Evolutionary conservation across 2,329 filamentous ascomycete species (phyloP).

Genomic region (Penicillium sp.): DNA sequence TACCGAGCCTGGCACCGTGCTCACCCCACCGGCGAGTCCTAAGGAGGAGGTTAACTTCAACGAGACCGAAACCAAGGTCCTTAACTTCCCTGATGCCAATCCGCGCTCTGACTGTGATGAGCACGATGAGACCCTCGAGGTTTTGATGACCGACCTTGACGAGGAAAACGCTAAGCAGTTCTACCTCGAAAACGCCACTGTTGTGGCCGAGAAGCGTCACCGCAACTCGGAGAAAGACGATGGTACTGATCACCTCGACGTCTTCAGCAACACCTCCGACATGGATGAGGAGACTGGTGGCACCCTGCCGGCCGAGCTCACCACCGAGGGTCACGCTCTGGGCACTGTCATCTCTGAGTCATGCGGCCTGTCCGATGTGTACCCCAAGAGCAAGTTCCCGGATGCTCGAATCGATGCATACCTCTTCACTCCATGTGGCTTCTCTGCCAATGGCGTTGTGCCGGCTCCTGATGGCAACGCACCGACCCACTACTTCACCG

Average conservation of each 20-base stretch:
- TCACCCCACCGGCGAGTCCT: conserved; percentile 82
- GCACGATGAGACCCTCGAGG: conserved; percentile 56
- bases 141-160: conserved; percentile 67
- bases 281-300: conserved; percentile 52
- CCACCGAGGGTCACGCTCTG: conserved; percentile 89
- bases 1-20: conserved; percentile 74
- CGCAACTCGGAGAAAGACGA: conserved; percentile 66
- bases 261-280: conserved; percentile 74
- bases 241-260: conserved; percentile 59
- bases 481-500: conserved; percentile 88
- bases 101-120: conserved; percentile 34
- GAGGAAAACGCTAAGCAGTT: conserved; percentile 65
- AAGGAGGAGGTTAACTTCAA: conserved; percentile 46
- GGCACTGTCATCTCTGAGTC: conserved; percentile 88
- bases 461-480: conserved; percentile 65
- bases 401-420: conserved; percentile 94
- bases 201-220: conserved; percentile 79
- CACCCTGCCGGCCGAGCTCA: conserved; percentile 68
- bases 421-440: conserved; percentile 93
- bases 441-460: conserved; percentile 93
- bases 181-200: conserved; percentile 78
- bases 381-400: conserved; percentile 80
- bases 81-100: conserved; percentile 51
- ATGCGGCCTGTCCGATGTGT: conserved; percentile 86
- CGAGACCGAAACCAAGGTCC: conserved; percentile 59